A percentile compares a stretch with the other conserved stretches of the same genome.
Conservation (phyloP, 371 early-diverging fungal species). For the Blakeslea trispora region DNA sequence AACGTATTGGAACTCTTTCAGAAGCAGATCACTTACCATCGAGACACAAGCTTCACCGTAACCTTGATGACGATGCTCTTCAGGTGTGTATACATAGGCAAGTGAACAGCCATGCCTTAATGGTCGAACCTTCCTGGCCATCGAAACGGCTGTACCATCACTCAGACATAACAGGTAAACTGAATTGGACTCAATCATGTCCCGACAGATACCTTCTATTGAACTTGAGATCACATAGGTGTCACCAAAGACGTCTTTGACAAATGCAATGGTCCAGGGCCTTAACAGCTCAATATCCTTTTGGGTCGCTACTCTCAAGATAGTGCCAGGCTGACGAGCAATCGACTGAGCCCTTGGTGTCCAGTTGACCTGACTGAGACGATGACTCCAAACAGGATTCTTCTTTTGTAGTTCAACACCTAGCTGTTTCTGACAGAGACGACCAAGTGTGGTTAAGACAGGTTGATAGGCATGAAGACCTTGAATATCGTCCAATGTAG, state of each 20-base stretch:
- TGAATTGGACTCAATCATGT: neutral
- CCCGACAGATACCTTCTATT: neutral
- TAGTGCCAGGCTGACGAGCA: neutral
- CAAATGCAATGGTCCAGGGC: constrained; percentile 9
- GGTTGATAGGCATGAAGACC: neutral
- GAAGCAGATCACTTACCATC: neutral
- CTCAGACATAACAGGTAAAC: neutral
- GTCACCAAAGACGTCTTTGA: neutral
- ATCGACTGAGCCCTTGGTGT: neutral
- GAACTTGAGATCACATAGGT: neutral
- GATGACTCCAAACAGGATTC: neutral
- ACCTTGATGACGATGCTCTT: constrained; percentile 2
- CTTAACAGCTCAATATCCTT: neutral
- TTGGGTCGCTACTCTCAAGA: neutral
- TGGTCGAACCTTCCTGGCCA: constrained; percentile 3
- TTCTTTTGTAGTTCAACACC: neutral
- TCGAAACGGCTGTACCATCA: neutral
- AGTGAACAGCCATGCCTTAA: neutral
- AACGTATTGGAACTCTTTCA: constrained; percentile 2
- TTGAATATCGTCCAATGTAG: neutral
- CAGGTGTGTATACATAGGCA: constrained; percentile 9
- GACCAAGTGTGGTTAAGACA: neutral
- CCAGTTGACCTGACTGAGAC: neutral
- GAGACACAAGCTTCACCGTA: constrained; percentile 7
- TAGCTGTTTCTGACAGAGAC: neutral